phyloP scores from a whole-genome alignment of 805 yeast genomes.

The Cephaloascus fragrans region DNA sequence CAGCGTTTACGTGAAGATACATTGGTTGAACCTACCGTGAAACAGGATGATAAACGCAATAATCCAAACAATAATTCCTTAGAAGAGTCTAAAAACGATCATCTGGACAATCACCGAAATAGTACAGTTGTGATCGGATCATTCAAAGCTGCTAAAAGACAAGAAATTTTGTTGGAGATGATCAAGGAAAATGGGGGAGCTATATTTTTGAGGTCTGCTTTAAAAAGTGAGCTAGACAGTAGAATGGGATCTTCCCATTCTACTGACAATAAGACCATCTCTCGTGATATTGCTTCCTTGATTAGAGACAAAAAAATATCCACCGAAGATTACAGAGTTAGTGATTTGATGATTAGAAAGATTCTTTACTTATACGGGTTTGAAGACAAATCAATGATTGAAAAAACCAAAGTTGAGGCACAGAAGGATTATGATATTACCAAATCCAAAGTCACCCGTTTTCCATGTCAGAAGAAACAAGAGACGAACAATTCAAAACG shows the following conservation, averaged over 20 bases:
- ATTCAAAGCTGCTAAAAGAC: conserved; percentile 33
- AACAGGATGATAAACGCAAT: too few relatives aligned
- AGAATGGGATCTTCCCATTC: conserved; percentile 22
- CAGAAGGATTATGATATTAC: neutral
- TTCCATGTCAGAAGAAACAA: neutral
- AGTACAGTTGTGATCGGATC: too few relatives aligned
- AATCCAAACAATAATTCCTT: too few relatives aligned
- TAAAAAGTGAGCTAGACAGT: conserved; percentile 30
- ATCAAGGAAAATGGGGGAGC: conserved; percentile 37
- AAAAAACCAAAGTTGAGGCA: neutral
- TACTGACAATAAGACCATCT: conserved; percentile 47
- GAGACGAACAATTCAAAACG: neutral
- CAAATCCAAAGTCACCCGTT: neutral
- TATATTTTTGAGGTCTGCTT: conserved; percentile 26
- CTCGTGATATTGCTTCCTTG: conserved; percentile 30
- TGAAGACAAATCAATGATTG: neutral
- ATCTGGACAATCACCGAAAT: too few relatives aligned
- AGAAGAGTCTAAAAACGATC: too few relatives aligned
- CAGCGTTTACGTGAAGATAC: too few relatives aligned
- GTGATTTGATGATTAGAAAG: neutral
- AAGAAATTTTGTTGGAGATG: conserved; percentile 29
- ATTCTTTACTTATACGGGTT: neutral
- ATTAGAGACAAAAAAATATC: conserved; percentile 14
- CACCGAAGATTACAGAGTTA: neutral
- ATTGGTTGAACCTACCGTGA: too few relatives aligned